These are phyloP conservation scores for Rhodamnia rubescens DNA, from an alignment of 345 rosid species.

Conservation along the genomic window DNA sequence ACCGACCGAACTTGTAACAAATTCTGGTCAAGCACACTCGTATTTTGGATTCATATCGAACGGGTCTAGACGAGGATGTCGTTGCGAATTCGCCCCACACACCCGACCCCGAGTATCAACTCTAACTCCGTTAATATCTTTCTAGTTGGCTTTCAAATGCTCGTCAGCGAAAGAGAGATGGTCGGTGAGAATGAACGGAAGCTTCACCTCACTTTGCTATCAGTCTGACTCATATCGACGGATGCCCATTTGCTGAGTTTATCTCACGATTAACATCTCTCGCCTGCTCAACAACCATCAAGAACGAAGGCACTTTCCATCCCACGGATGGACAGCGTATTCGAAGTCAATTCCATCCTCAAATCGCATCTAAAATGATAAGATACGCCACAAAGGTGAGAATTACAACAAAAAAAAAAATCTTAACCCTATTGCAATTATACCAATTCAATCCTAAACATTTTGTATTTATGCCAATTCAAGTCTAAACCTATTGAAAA, in stretches of 20 bases:
- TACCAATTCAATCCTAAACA: fast-evolving
- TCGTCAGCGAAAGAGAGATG: neutral
- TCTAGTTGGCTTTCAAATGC: neutral
- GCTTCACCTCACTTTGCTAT: neutral
- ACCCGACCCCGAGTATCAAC: neutral
- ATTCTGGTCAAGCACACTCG: neutral
- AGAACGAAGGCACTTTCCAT: neutral
- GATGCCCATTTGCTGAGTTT: neutral
- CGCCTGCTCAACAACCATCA: neutral
- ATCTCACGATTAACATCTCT: neutral
- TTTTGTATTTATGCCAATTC: too few species aligned
- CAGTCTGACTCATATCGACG: neutral
- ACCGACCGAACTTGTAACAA: neutral
- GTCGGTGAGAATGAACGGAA: neutral
- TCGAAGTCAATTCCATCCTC: neutral
- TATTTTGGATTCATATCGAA: too few species aligned
- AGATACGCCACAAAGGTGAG: neutral
- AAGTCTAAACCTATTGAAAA: too few species aligned
- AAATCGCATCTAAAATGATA: neutral
- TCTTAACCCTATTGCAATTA: too few species aligned
- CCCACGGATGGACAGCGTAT: neutral
- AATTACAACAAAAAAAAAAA: too few species aligned
- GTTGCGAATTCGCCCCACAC: neutral
- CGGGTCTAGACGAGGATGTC: neutral
- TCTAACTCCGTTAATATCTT: neutral